Conservation (phyloP, 1,284 basidiomycete genomes). For the Lignosus rhinocerotis region DNA sequence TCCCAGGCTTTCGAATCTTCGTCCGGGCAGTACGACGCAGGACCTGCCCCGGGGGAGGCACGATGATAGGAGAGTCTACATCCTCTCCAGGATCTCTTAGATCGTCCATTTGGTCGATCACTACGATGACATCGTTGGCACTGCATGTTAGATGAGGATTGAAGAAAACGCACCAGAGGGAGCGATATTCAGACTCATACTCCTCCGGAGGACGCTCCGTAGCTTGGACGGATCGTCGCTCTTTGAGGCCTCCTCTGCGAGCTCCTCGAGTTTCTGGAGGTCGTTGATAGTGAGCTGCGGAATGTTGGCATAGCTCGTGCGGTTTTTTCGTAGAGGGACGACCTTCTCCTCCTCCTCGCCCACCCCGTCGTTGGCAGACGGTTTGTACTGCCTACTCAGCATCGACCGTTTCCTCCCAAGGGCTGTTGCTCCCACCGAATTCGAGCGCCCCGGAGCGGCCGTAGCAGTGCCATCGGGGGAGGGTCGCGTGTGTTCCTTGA, state of each 20-base stretch:
- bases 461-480: conserved; percentile 46
- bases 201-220: conserved; percentile 81
- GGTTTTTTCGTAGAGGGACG: conserved; percentile 68
- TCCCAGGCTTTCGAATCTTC: conserved; percentile 89
- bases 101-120: conserved; percentile 66
- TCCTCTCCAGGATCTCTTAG: conserved; percentile 71
- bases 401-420: conserved; percentile 84
- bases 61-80: conserved; percentile 86
- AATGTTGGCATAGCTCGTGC: conserved; percentile 60
- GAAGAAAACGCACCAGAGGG: conserved; percentile 68
- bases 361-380: conserved; percentile 71
- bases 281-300: conserved; percentile 89
- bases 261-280: conserved; percentile 87
- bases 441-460: conserved; percentile 37
- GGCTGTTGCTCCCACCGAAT: conserved; percentile 42
- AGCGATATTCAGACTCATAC: conserved; percentile 85
- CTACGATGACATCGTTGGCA: conserved; percentile 37
- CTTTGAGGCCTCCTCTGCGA: conserved; percentile 85
- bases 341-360: conserved; percentile 63
- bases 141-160: conserved; percentile 9
- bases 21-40: conserved; percentile 91
- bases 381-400: conserved; percentile 87
- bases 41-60: conserved; percentile 86
- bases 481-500: conserved; percentile 85
- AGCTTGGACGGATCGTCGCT: conserved; percentile 86